phyloP scores from a whole-genome alignment of 2,329 filamentous ascomycete species.

The Microdochium bolleyi region DNA sequence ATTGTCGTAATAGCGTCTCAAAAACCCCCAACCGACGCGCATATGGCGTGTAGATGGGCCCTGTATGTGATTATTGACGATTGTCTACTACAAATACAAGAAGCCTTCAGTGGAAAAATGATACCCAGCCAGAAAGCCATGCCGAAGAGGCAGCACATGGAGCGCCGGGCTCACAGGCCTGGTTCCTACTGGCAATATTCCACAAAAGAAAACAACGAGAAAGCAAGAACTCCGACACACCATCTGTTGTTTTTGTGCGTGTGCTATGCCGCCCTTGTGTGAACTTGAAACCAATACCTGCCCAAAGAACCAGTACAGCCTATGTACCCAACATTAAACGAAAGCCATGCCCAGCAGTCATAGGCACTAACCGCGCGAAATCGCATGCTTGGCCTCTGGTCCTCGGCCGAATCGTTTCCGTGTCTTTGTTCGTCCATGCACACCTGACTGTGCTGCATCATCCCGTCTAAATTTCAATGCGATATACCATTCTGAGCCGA shows the following conservation, averaged over 20 bases:
- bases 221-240: not conserved
- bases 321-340: not conserved
- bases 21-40: too few relatives aligned
- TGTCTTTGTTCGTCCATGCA: not conserved
- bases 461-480: not conserved
- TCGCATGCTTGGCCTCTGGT: too few relatives aligned
- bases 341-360: not conserved
- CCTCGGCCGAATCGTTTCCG: not conserved
- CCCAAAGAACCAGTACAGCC: not conserved
- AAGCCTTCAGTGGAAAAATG: too few relatives aligned
- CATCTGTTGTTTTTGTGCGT: not conserved
- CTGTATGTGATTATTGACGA: too few relatives aligned
- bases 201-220: not conserved
- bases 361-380: too few relatives aligned
- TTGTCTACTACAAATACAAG: too few relatives aligned
- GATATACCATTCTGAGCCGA: not conserved
- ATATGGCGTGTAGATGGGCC: too few relatives aligned
- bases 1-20: too few relatives aligned
- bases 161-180: too few relatives aligned
- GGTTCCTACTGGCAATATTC: too few relatives aligned
- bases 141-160: too few relatives aligned
- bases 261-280: not conserved
- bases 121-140: too few relatives aligned
- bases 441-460: not conserved
- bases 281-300: not conserved